phyloP scores from a whole-genome alignment of 2,329 filamentous ascomycete species.

The Cordyceps fumosorosea region DNA sequence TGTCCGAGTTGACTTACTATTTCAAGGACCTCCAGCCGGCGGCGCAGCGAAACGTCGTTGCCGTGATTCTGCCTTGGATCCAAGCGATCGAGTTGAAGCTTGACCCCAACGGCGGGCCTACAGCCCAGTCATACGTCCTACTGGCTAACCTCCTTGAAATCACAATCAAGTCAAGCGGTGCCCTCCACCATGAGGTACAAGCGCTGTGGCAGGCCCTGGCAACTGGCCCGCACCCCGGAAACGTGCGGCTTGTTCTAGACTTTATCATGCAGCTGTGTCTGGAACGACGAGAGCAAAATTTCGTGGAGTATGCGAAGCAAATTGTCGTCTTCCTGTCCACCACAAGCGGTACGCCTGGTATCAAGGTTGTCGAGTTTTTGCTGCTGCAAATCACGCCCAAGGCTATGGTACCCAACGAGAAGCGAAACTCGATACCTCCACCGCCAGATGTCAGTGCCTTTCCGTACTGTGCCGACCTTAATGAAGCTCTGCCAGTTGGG shows the following conservation, averaged over 20 bases:
- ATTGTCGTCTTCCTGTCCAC: conserved; percentile 94
- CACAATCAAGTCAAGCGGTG: conserved; percentile 83
- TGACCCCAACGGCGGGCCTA: conserved; percentile 86
- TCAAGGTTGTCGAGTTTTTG: conserved; percentile 90
- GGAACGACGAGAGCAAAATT: conserved; percentile 93
- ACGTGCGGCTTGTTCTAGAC: conserved; percentile 88
- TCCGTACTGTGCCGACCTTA: conserved; percentile 84
- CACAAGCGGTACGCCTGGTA: conserved; percentile 63
- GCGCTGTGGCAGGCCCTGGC: conserved; percentile 95
- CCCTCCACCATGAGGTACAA: conserved; percentile 92
- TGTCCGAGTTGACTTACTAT: conserved; percentile 90
- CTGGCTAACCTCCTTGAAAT: conserved; percentile 93
- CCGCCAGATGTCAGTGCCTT: conserved; percentile 68
- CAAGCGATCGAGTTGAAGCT: conserved; percentile 89
- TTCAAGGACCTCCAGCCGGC: conserved; percentile 81
- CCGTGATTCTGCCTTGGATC: conserved; percentile 92
- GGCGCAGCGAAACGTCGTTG: conserved; percentile 88
- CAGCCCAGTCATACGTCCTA: conserved; percentile 86
- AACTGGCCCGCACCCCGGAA: conserved; percentile 85
- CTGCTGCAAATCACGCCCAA: conserved; percentile 87
- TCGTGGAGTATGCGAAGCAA: conserved; percentile 96
- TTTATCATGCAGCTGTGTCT: conserved; percentile 94
- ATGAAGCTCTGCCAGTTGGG: conserved; percentile 71
- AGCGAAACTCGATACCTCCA: conserved; percentile 59
- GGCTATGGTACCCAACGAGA: conserved; percentile 93